These are phyloP conservation scores for Hypoxylon sp. DNA, from an alignment of 2,329 filamentous ascomycete genomes.

Conservation along the genomic window DNA sequence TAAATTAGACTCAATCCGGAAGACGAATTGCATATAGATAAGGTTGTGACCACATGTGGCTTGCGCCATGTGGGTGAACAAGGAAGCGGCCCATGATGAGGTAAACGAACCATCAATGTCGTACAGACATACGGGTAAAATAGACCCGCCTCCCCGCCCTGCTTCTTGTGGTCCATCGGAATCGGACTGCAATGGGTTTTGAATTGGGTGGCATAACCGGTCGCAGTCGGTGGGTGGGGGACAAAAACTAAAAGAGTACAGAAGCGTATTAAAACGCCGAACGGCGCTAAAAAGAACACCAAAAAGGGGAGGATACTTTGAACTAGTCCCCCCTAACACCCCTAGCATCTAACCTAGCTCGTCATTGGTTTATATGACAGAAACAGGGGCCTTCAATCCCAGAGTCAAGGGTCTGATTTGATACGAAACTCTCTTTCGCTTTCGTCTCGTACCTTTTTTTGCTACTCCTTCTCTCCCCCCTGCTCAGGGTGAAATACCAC, in stretches of 20 bases:
- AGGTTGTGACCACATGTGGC: constrained; percentile 29
- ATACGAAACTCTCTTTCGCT: constrained; percentile 42
- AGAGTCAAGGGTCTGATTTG: constrained; percentile 42
- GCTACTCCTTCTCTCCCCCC: constrained; percentile 28
- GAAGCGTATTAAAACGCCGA: constrained; percentile 7
- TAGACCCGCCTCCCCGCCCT: constrained; percentile 12
- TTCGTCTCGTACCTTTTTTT: constrained; percentile 42
- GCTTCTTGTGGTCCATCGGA: constrained; percentile 17
- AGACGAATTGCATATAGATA: constrained; percentile 27
- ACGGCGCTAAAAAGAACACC: constrained; percentile 27
- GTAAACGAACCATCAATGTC: constrained; percentile 33
- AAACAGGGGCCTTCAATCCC: constrained; percentile 33
- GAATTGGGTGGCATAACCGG: constrained; percentile 27
- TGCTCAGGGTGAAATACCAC: constrained; percentile 41
- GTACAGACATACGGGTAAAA: constrained; percentile 29
- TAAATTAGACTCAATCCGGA: constrained; percentile 18
- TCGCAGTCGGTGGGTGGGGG: constrained; percentile 20
- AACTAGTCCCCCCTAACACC: constrained; percentile 19
- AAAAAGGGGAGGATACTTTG: constrained; percentile 26
- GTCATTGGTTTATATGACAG: constrained; percentile 33
- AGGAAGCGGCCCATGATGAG: constrained; percentile 19
- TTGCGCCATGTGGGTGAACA: constrained; percentile 32
- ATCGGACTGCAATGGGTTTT: constrained; percentile 19
- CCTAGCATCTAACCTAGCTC: constrained; percentile 29
- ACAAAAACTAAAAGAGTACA: constrained; percentile 7